A percentile compares a stretch with the other conserved stretches of the same genome.
These are phyloP conservation scores for Ophiocordyceps camponoti-saundersi DNA, from an alignment of 2,329 filamentous ascomycete species.

Conservation along the genomic window DNA sequence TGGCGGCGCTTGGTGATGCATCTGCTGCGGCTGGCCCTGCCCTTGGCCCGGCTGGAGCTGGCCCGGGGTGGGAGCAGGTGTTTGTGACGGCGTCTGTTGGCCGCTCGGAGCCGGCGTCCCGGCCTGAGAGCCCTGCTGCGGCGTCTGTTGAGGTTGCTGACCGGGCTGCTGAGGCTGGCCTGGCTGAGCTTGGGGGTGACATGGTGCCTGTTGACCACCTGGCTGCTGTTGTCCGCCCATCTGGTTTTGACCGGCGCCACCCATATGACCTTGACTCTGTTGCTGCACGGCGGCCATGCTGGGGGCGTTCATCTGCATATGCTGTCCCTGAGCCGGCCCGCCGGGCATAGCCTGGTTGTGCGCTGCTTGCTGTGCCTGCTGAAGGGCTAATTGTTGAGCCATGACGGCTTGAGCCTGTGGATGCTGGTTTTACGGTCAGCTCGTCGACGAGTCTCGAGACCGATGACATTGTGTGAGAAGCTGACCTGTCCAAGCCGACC, in stretches of 20 bases:
- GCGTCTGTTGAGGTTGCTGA: conserved; percentile 22
- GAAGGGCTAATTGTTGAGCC: conserved; percentile 30
- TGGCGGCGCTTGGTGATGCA: conserved; percentile 10
- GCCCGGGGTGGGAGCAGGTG: conserved; percentile 19
- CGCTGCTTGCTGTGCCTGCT: conserved; percentile 19
- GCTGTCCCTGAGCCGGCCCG: conserved; percentile 27
- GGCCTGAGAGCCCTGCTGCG: conserved; percentile 23
- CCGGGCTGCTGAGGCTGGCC: conserved; percentile 15
- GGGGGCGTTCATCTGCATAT: conserved; percentile 29
- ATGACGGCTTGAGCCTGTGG: conserved; percentile 22
- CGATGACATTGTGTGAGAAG: no score
- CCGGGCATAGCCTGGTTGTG: conserved; percentile 22
- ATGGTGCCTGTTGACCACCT: conserved; percentile 10
- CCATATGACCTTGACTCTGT: conserved; percentile 5
- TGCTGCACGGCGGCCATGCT: conserved; percentile 23
- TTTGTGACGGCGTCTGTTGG: conserved; percentile 32
- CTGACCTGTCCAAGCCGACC: conserved; percentile 24
- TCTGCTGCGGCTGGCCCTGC: conserved; percentile 15
- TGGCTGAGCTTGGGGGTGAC: conserved; percentile 16
- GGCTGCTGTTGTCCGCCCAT: conserved; percentile 7
- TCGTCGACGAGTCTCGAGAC: background rate
- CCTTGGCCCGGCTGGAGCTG: conserved; percentile 14
- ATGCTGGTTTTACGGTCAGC: conserved; percentile 10
- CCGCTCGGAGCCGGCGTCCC: conserved; percentile 23
- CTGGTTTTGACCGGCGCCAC: conserved; percentile 4